A percentile compares a stretch with the other conserved stretches of the same genome.
phyloP scores from a whole-genome alignment of 1,139 yeast species.

The Pichiaceae sp. region DNA sequence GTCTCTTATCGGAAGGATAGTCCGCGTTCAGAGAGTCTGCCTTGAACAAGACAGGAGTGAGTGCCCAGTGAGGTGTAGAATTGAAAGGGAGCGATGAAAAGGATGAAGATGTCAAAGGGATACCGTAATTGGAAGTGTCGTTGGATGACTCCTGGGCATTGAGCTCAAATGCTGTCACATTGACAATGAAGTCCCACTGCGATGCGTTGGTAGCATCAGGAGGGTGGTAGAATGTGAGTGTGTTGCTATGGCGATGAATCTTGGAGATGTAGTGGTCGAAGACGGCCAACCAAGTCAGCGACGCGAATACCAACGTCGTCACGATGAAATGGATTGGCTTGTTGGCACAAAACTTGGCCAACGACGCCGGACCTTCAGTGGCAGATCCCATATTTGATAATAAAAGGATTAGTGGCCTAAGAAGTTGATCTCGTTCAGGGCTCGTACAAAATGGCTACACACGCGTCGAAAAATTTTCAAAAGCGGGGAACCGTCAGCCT shows the following conservation, averaged over 20 bases:
- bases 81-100: not conserved
- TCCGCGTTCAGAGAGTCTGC: constrained; percentile 7
- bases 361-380: constrained; percentile 26
- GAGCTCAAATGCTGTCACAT: constrained; percentile 20
- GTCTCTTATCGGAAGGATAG: constrained; percentile 19
- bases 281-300: constrained; percentile 73
- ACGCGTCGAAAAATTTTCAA: not conserved
- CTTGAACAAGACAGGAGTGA: constrained; percentile 51
- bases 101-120: constrained; percentile 10
- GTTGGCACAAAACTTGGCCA: constrained; percentile 65
- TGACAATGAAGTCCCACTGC: constrained; percentile 39
- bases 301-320: constrained; percentile 64
- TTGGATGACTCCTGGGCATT: not conserved
- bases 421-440: not conserved
- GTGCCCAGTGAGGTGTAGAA: constrained; percentile 27
- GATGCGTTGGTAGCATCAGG: constrained; percentile 29
- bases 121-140: not conserved
- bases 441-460: not conserved
- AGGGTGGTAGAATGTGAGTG: constrained; percentile 36
- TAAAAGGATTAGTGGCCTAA: too few species aligned
- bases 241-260: constrained; percentile 6
- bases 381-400: constrained; percentile 5
- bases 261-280: constrained; percentile 61
- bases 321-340: constrained; percentile 88
- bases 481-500: too few species aligned